phyloP scores from a whole-genome alignment of 2,329 filamentous ascomycete genomes.

The Raffaelea ambrosiae region DNA sequence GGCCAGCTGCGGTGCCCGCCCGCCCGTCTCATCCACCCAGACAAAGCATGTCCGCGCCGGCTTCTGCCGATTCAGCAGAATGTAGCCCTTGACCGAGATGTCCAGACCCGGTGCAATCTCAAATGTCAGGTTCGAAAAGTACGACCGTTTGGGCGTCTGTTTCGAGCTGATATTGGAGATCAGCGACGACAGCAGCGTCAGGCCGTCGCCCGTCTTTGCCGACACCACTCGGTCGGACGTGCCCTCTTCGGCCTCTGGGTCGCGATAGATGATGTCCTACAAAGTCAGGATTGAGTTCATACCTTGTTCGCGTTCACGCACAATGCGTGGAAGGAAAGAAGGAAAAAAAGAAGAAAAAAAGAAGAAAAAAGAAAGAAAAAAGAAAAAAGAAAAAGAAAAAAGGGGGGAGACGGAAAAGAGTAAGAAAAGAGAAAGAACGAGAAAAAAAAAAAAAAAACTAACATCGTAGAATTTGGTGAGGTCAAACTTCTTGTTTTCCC shows the following conservation, averaged over 20 bases:
- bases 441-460: constrained; percentile 20
- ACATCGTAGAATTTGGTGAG: constrained; percentile 86
- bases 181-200: constrained; percentile 62
- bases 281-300: neutral
- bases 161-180: constrained; percentile 93
- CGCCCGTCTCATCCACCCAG: constrained; percentile 80
- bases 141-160: constrained; percentile 72
- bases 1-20: constrained; percentile 76
- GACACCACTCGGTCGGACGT: constrained; percentile 48
- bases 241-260: constrained; percentile 62
- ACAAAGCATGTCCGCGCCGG: constrained; percentile 79
- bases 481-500: constrained; percentile 63
- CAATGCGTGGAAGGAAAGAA: too few relatives aligned
- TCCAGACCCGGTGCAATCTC: constrained; percentile 77
- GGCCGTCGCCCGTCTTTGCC: constrained; percentile 48
- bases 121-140: constrained; percentile 80
- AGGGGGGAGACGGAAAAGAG: neutral
- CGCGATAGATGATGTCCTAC: constrained; percentile 84
- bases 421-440: neutral
- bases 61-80: constrained; percentile 75
- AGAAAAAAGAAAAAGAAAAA: neutral
- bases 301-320: too few relatives aligned
- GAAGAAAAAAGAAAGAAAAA: too few relatives aligned
- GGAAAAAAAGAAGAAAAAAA: too few relatives aligned
- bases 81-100: constrained; percentile 91